Evolutionary conservation across 257 asterid genomes (phyloP).

Genomic region (Solanum rostratum): DNA sequence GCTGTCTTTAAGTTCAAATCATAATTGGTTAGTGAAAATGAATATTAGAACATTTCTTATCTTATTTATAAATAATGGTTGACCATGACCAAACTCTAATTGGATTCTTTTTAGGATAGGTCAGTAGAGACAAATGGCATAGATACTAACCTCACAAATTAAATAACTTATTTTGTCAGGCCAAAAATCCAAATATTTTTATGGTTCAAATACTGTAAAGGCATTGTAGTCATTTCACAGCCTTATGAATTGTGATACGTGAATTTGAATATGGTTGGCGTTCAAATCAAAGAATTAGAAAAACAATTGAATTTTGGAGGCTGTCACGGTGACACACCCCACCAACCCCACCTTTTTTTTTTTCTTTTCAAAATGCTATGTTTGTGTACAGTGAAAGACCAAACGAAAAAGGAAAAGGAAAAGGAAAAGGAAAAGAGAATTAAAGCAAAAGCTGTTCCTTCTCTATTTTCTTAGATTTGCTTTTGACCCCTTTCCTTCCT

Average conservation of each 20-base stretch:
- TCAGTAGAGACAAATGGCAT: background rate
- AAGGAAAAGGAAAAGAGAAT: constrained; percentile 6
- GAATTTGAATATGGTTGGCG: background rate
- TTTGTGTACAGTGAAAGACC: background rate
- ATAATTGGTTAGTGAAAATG: too few relatives aligned
- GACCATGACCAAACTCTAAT: background rate
- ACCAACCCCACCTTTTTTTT: background rate
- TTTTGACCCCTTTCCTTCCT: constrained; percentile 5
- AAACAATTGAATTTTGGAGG: background rate
- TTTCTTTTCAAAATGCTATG: background rate
- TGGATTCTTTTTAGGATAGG: background rate
- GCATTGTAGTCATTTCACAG: background rate
- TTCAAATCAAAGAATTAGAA: background rate
- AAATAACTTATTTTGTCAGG: background rate
- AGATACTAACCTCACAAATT: background rate
- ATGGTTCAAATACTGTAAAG: background rate
- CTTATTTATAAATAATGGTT: background rate
- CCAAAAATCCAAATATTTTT: background rate
- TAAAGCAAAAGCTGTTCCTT: constrained; percentile 36
- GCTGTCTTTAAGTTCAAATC: background rate
- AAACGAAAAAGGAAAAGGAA: constrained; percentile 6
- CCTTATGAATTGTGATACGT: background rate
- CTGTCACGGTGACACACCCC: background rate
- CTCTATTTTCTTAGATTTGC: constrained; percentile 21
- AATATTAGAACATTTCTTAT: background rate